Evolutionary conservation across 306 rosid species (phyloP).

Genomic region (Medicago ruthenica): DNA sequence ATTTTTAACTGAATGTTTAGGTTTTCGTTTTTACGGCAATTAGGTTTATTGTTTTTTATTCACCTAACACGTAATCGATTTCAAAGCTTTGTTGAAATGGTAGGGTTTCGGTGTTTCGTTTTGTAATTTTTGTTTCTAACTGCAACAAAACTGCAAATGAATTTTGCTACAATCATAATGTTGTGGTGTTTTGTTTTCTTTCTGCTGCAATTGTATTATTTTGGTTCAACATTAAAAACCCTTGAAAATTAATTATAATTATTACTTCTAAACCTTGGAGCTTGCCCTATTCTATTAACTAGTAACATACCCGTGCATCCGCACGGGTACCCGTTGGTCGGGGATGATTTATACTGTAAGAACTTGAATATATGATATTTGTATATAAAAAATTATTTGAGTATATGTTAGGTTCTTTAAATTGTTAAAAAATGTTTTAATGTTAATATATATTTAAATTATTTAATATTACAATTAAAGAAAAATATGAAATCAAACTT

Average conservation of each 20-base stretch:
- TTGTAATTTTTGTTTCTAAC: neutral
- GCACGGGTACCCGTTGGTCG: too few species aligned
- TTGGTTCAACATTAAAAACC: neutral
- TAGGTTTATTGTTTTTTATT: neutral
- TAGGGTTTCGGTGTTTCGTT: neutral
- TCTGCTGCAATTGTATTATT: neutral
- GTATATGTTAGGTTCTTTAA: too few species aligned
- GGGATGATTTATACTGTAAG: too few species aligned
- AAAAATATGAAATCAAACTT: too few species aligned
- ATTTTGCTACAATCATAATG: neutral
- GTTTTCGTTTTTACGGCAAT: neutral
- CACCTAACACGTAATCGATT: neutral
- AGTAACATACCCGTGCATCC: too few species aligned
- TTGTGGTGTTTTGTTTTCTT: neutral
- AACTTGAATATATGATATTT: too few species aligned
- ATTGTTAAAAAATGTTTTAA: too few species aligned
- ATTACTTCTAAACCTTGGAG: neutral
- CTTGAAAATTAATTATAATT: neutral
- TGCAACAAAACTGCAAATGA: slow-evolving; percentile 12
- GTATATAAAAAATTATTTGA: too few species aligned
- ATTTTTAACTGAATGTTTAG: slow-evolving; percentile 6
- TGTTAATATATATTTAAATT: too few species aligned
- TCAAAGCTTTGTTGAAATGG: neutral
- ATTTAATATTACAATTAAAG: too few species aligned
- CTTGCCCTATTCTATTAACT: too few species aligned